Evolutionary conservation across 441 rosid species (phyloP), one percentile per base, ranked within the genome.

Genomic region (Omphalea diandra): DNA sequence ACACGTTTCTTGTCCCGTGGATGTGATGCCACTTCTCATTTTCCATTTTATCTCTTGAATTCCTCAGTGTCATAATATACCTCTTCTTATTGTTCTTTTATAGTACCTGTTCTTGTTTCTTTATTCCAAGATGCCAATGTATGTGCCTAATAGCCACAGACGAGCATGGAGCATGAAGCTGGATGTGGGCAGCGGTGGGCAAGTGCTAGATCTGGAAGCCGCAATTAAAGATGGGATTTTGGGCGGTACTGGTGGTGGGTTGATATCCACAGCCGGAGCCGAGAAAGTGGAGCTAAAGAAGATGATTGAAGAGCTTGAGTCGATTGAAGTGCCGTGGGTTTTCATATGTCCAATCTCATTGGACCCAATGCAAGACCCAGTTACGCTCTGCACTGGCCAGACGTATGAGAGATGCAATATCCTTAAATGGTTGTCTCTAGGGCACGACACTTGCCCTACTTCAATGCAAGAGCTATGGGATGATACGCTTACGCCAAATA

Each of bases 391-490:
- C 81, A 94, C 97, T 5, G 97, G 98, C 36, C 98, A 94, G 73
- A 94, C 97, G 56, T 94, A 94, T 29, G 96, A 94, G 76, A 84
- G 96, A 80, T 84, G 84, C 76, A 94, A 91, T 78, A 94, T 94
- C 72, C 83, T 88, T 55, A 94, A 80, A 79, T 94, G 98, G 98
- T 85, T 94, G 67, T 80, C 81, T 67, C 65, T 91, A 41, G 94
- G 97, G 17, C 95, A 82, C 70, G 82, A 76, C 68, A 90, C 91
- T 72, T 94, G 98, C 77, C 98, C 98, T 47, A 91, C 98, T 1
- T 91, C 97, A 55, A 94, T 94, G 98, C 98, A 94, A 41, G 98
- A 88, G 84, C 92, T 94, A 8, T 94, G 98, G 98, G 98, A 94
- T 62, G 85, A 88, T 52, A 69, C 90, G 0, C 78, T 94, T 17